Evolutionary conservation across 495 filamentous ascomycete genomes (phyloP), one percentile per base, ranked within the genome.

Genomic region (Tricharina praecox): DNA sequence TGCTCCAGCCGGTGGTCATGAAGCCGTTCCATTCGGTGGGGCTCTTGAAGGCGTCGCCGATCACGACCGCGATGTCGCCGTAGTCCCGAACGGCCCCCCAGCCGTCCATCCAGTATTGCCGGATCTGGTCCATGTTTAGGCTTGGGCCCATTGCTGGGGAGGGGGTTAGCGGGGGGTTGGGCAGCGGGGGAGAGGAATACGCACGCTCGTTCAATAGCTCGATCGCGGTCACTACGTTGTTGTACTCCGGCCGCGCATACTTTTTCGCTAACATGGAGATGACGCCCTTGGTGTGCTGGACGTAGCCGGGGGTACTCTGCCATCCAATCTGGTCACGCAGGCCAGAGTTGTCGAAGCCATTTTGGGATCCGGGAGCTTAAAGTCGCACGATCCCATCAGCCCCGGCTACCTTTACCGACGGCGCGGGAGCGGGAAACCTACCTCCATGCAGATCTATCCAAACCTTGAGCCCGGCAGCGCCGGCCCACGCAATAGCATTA

Each of bases 301-400:
- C 70, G 9, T 68, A 79, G 53, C 73, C 56, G 15, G 38, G 5
- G n/a, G 71, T 75, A 32, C 68, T 61, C 46, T 71, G 70, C 81
- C 81, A 85, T 9, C 70, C 54, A 33, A 85, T 71, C 4, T 64
- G 47, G n/a, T 79, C 82, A 50, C 71, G 71, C 45, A 67, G 66
- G 7, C 81, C 82, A 36, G 69, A 75, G 62, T 86, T 85, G 60
- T 85, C 84, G 60, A 84, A 85, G 15, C 82, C 82, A 53, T 88
- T 88, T 58, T 88, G 82, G 20, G 75, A 81, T 8, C 79, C 81
- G 18, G 82, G 82, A 16, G 74, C 79, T 72, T n/a, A n/a, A n/a
- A n/a, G n/a, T n/a, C n/a, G n/a, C n/a, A n/a, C n/a, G n/a, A 49
- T 25, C 47, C 28, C 51, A 38, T 60, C 20, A 46, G 25, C 32